A percentile compares a stretch with the other conserved stretches of the same genome.
phyloP scores from a whole-genome alignment of 805 yeast genomes.

The Hanseniaspora pseudoguilliermondii region DNA sequence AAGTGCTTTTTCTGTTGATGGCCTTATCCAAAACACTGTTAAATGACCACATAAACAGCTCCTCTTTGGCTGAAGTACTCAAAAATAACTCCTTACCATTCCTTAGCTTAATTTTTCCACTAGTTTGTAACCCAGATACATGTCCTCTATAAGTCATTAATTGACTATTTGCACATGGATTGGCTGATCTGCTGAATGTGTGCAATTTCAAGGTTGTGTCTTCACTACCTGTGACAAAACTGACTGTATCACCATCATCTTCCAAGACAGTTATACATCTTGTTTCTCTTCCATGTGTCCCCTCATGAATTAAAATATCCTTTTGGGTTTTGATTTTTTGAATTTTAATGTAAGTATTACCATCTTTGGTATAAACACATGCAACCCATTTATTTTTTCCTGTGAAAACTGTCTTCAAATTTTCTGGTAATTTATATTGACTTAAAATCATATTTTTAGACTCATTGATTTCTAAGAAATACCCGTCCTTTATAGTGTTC shows the following conservation, averaged over 20 bases:
- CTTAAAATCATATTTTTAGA: not conserved
- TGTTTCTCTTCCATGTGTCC: slow-evolving; percentile 87
- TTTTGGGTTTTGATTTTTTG: slow-evolving; percentile 15
- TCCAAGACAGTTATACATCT: slow-evolving; percentile 54
- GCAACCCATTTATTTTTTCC: not conserved
- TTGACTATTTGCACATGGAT: slow-evolving; percentile 30
- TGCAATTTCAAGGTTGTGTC: slow-evolving; percentile 69
- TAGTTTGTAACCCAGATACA: slow-evolving; percentile 73
- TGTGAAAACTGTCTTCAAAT: not conserved
- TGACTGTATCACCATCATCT: slow-evolving; percentile 18
- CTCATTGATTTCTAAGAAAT: not conserved
- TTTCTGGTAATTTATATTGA: not conserved
- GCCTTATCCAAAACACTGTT: not conserved
- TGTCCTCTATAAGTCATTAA: slow-evolving; percentile 64
- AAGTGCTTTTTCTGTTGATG: slow-evolving; percentile 26
- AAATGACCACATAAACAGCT: slow-evolving; percentile 60
- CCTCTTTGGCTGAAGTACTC: slow-evolving; percentile 76
- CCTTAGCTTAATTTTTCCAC: not conserved
- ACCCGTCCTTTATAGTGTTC: slow-evolving; percentile 43
- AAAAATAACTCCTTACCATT: slow-evolving; percentile 39
- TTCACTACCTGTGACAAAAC: slow-evolving; percentile 72
- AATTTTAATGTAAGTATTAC: not conserved
- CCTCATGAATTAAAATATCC: slow-evolving; percentile 34
- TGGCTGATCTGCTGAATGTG: slow-evolving; percentile 18
- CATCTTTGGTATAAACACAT: not conserved